Conservation (phyloP, 164 flowering plant species). For the Tetracentron sinense region DNA sequence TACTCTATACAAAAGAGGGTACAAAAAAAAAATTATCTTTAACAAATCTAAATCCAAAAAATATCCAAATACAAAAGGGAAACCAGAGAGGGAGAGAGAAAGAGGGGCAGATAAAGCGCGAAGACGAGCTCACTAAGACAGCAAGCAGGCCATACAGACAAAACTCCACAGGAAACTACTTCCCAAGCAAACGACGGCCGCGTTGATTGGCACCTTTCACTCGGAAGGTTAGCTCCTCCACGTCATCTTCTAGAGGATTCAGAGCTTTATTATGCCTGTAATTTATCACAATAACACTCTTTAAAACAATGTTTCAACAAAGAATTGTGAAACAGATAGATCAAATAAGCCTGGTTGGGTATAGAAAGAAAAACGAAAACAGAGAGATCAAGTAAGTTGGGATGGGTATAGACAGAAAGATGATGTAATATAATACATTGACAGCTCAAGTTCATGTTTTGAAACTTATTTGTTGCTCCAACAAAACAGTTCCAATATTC, state of each 20-base stretch:
- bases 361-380: no score
- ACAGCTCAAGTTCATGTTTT: no score
- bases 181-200: slow-evolving; percentile 60
- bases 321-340: no score
- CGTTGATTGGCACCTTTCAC: slow-evolving; percentile 63
- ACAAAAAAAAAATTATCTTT: no score
- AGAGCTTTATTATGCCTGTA: slow-evolving; percentile 76
- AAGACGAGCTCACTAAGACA: not conserved
- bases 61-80: not conserved
- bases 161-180: slow-evolving; percentile 27
- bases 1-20: no score
- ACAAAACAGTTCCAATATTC: no score
- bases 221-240: slow-evolving; percentile 54
- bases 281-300: slow-evolving; percentile 9
- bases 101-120: not conserved
- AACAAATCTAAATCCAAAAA: no score
- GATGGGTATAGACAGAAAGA: no score
- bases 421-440: no score
- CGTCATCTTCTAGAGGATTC: slow-evolving; percentile 55
- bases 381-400: no score
- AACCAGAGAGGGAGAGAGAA: not conserved
- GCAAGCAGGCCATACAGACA: not conserved
- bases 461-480: no score
- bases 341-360: no score
- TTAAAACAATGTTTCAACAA: not conserved